A percentile compares a stretch with the other conserved stretches of the same genome.
phyloP scores from a whole-genome alignment of 176 grass and related monocot genomes.

The Carex littledalei region DNA sequence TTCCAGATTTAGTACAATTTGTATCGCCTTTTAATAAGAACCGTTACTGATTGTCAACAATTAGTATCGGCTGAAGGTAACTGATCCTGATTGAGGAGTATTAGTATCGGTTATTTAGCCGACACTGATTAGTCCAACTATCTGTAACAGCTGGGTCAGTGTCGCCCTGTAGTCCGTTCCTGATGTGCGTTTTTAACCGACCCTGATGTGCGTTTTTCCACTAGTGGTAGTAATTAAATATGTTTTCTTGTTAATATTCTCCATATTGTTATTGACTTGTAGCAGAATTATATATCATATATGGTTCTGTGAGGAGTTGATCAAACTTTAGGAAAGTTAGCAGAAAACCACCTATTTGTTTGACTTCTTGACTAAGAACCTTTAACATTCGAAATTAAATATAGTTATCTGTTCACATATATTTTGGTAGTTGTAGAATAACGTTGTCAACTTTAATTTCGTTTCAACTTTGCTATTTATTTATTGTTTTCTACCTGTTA shows the following conservation, averaged over 20 bases:
- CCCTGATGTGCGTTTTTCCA: too few species aligned
- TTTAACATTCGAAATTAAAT: background rate
- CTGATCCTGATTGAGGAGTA: too few species aligned
- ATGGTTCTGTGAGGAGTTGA: too few species aligned
- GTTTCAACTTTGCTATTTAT: background rate
- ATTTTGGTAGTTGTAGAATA: background rate
- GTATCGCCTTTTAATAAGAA: too few species aligned
- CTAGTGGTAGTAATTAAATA: background rate
- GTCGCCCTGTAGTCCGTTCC: too few species aligned
- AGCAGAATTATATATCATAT: background rate
- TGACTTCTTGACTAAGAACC: background rate
- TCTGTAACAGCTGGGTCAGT: too few species aligned
- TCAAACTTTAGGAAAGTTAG: background rate
- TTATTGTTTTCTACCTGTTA: background rate
- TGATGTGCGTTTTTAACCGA: too few species aligned
- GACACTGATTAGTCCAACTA: too few species aligned
- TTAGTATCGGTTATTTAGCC: too few species aligned
- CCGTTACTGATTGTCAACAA: too few species aligned
- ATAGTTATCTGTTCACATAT: background rate
- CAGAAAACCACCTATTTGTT: background rate
- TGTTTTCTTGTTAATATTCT: background rate
- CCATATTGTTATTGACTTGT: background rate
- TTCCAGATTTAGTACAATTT: too few species aligned
- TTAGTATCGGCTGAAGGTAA: too few species aligned
- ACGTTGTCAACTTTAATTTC: background rate